Conservation (phyloP, 768 basidiomycete species). For the Russula sp. region DNA sequence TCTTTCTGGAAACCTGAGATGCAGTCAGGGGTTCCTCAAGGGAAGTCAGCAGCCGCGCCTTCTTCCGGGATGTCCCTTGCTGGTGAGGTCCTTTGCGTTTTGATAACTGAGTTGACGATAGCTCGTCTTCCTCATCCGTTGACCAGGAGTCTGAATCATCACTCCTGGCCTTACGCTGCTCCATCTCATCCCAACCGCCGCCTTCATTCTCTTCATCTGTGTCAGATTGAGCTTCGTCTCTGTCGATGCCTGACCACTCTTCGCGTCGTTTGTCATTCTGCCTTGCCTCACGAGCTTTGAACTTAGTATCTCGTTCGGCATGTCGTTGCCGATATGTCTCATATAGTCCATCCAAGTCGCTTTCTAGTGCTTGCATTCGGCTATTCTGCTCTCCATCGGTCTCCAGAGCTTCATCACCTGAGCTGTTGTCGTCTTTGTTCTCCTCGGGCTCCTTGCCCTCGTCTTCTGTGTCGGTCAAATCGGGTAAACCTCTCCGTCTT, state of each 20-base stretch:
- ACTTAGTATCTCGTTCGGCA: slow-evolving; percentile 82
- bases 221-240: slow-evolving; percentile 29
- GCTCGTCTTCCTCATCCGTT: slow-evolving; percentile 40
- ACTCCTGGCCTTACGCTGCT: slow-evolving; percentile 43
- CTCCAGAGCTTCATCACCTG: slow-evolving; percentile 41
- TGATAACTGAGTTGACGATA: slow-evolving; percentile 18
- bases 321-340: slow-evolving; percentile 75
- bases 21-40: slow-evolving; percentile 34
- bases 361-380: slow-evolving; percentile 61
- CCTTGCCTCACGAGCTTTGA: slow-evolving; percentile 72
- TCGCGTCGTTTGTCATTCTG: slow-evolving; percentile 65
- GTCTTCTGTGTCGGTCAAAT: slow-evolving; percentile 21
- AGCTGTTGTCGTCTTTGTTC: slow-evolving; percentile 35
- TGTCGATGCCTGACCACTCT: slow-evolving; percentile 73
- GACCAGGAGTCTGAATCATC: slow-evolving; percentile 40
- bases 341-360: slow-evolving; percentile 84
- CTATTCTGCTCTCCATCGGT: slow-evolving; percentile 64
- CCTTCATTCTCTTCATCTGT: slow-evolving; percentile 32
- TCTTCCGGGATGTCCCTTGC: slow-evolving; percentile 36
- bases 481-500: slow-evolving; percentile 34
- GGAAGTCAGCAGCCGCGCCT: slow-evolving; percentile 43
- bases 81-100: slow-evolving; percentile 38
- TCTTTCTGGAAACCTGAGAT: slow-evolving; percentile 41
- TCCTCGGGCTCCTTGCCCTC: slow-evolving; percentile 42
- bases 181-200: slow-evolving; percentile 69